Evolutionary conservation across 2,329 filamentous ascomycete genomes (phyloP).

Genomic region (Monosporascus sp.): DNA sequence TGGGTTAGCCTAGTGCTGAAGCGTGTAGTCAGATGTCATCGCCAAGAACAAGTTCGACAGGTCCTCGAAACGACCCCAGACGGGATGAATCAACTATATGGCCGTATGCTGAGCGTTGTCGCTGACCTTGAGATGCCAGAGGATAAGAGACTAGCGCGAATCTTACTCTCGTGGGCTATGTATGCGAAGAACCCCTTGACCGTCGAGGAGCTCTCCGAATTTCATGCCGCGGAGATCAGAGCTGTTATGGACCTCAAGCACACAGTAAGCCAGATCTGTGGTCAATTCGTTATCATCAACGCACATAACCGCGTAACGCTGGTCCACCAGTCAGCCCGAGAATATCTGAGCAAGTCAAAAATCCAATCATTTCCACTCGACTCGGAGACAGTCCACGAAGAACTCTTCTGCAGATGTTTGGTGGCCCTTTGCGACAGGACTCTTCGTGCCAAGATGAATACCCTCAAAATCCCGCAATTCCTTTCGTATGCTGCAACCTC

Average conservation of each 20-base stretch:
- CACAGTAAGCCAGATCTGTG: conserved; percentile 12
- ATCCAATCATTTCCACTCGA: conserved; percentile 5
- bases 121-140: conserved; percentile 2
- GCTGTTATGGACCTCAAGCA: conserved; percentile 14
- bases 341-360: conserved; percentile 7
- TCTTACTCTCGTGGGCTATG: conserved; percentile 16
- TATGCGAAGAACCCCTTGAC: conserved; percentile 11
- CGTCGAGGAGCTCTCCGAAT: conserved; percentile 11
- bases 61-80: conserved; percentile 10
- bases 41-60: conserved; percentile 10
- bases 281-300: conserved; percentile 14
- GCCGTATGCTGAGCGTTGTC: conserved; percentile 13
- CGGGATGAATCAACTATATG: conserved; percentile 15
- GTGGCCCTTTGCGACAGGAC: conserved; percentile 9
- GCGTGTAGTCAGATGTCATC: conserved; percentile 11
- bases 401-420: conserved; percentile 12
- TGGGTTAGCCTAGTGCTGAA: conserved; percentile 14
- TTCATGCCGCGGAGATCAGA: conserved; percentile 1
- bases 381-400: conserved; percentile 5
- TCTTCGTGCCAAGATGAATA: conserved; percentile 9
- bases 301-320: conserved; percentile 7
- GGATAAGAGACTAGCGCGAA: conserved; percentile 7
- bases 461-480: conserved; percentile 5
- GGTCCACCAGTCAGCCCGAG: conserved; percentile 11
- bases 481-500: conserved; percentile 14